Percentiles rank a stretch among this genome's conserved stretches.
Conservation (phyloP, 1,284 basidiomycete species). For the Cerrena zonata region DNA sequence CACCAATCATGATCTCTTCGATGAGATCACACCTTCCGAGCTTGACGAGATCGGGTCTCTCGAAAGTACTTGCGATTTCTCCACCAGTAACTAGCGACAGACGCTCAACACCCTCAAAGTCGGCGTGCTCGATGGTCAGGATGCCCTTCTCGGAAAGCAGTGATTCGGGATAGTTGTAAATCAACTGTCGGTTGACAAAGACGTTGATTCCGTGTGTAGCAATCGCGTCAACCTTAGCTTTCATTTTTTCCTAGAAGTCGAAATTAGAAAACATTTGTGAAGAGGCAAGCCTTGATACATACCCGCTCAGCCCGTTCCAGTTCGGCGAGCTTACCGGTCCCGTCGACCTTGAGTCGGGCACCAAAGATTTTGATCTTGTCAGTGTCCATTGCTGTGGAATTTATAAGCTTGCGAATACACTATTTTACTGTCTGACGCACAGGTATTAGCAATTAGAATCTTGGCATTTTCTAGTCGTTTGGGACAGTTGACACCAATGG, state of each 20-base stretch:
- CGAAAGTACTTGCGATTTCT: slow-evolving; percentile 95
- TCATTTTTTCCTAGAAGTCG: slow-evolving; percentile 89
- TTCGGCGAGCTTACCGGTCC: slow-evolving; percentile 94
- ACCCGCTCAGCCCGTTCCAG: slow-evolving; percentile 92
- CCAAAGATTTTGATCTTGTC: slow-evolving; percentile 99
- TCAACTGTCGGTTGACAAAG: slow-evolving; percentile 97
- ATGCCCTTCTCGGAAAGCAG: slow-evolving; percentile 91
- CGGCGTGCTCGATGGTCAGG: slow-evolving; percentile 96
- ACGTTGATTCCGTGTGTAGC: slow-evolving; percentile 93
- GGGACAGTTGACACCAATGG: slow-evolving; percentile 90
- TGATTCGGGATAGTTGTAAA: slow-evolving; percentile 99
- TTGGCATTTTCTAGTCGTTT: slow-evolving; percentile 93
- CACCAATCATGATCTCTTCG: slow-evolving; percentile 98
- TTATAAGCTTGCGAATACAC: background rate
- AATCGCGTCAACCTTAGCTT: slow-evolving; percentile 93
- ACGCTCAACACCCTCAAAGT: slow-evolving; percentile 98
- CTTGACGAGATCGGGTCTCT: slow-evolving; percentile 88
- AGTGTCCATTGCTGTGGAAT: slow-evolving; percentile 93
- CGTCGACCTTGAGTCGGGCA: slow-evolving; percentile 90
- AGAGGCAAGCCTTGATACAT: slow-evolving; percentile 14
- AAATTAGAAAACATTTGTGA: background rate
- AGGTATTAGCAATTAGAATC: slow-evolving; percentile 96
- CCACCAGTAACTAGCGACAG: slow-evolving; percentile 95
- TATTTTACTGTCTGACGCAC: slow-evolving; percentile 51
- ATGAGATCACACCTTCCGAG: slow-evolving; percentile 92